Percentiles rank a stretch among this genome's conserved stretches.
These are phyloP conservation scores for Theobroma cacao DNA, from an alignment of 345 rosid species.

Conservation along the genomic window DNA sequence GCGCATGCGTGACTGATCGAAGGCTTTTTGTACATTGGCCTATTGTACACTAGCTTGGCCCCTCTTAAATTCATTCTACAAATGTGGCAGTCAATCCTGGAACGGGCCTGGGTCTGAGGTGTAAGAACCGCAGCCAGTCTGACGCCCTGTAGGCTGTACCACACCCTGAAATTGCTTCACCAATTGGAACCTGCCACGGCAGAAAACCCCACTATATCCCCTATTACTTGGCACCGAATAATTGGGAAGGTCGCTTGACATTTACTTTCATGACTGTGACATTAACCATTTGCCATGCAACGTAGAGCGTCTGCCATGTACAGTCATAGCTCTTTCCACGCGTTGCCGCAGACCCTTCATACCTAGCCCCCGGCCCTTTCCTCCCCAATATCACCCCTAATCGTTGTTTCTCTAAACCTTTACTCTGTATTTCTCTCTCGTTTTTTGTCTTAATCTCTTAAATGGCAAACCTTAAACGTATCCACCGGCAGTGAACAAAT, in stretches of 20 bases:
- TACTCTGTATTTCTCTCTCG: neutral
- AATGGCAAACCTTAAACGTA: neutral
- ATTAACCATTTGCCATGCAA: conserved; percentile 1
- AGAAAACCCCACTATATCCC: neutral
- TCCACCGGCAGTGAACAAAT: neutral
- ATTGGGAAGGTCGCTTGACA: neutral
- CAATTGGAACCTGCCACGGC: neutral
- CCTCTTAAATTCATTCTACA: neutral
- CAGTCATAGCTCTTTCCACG: neutral
- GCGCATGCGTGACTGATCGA: neutral
- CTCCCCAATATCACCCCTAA: neutral
- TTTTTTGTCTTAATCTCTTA: neutral
- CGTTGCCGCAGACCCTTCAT: neutral
- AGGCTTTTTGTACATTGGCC: neutral
- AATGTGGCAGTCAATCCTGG: neutral
- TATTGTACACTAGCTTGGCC: neutral
- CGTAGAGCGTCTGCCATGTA: neutral
- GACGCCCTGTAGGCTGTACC: neutral
- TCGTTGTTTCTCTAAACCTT: neutral
- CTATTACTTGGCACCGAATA: neutral
- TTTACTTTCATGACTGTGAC: neutral
- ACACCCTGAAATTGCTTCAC: neutral
- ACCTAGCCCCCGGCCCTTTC: neutral
- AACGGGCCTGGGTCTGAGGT: neutral
- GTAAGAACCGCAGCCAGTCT: neutral